These are phyloP conservation scores for Dendryphion nanum DNA, from an alignment of 2,329 filamentous ascomycete genomes.

Conservation along the genomic window DNA sequence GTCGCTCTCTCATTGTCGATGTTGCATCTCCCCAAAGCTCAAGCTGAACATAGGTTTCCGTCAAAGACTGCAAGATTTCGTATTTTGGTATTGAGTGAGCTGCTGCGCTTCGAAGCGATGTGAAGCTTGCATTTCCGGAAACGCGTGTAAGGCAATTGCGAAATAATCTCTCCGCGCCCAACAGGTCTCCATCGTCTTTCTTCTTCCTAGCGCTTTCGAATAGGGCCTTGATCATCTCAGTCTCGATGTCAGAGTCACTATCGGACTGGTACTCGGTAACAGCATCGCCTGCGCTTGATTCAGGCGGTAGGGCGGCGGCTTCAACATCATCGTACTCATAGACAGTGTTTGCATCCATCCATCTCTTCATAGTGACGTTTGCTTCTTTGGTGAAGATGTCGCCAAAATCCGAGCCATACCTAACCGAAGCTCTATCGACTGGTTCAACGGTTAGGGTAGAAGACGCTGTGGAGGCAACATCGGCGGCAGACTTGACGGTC, in stretches of 20 bases:
- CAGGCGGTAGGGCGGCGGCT: constrained; percentile 7
- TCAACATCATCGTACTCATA: constrained; percentile 19
- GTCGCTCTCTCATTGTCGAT: too few relatives aligned
- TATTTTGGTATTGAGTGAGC: too few relatives aligned
- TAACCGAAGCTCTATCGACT: constrained; percentile 10
- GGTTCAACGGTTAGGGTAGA: constrained; percentile 16
- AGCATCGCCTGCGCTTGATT: constrained; percentile 9
- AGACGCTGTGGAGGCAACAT: constrained; percentile 21
- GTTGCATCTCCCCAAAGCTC: too few relatives aligned
- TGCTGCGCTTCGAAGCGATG: constrained; percentile 2
- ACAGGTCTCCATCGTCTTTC: constrained; percentile 13
- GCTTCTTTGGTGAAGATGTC: constrained; percentile 15
- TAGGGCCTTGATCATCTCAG: constrained; percentile 15
- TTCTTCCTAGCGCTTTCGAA: constrained; percentile 13
- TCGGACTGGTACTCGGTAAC: constrained; percentile 14
- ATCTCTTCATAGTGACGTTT: constrained; percentile 18
- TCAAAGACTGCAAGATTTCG: too few relatives aligned
- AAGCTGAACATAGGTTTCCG: too few relatives aligned
- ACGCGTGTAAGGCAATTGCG: constrained; percentile 16
- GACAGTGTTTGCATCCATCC: constrained; percentile 18
- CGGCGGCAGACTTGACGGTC: constrained; percentile 21
- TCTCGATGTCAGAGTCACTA: constrained; percentile 18
- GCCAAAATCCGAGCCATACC: constrained; percentile 20
- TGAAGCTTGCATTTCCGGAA: constrained; percentile 9
- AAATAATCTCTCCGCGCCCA: constrained; percentile 13